Evolutionary conservation across 2,329 filamentous ascomycete genomes (phyloP), one percentile per base, ranked within the genome.

Genomic region (Rutstroemia sp.): DNA sequence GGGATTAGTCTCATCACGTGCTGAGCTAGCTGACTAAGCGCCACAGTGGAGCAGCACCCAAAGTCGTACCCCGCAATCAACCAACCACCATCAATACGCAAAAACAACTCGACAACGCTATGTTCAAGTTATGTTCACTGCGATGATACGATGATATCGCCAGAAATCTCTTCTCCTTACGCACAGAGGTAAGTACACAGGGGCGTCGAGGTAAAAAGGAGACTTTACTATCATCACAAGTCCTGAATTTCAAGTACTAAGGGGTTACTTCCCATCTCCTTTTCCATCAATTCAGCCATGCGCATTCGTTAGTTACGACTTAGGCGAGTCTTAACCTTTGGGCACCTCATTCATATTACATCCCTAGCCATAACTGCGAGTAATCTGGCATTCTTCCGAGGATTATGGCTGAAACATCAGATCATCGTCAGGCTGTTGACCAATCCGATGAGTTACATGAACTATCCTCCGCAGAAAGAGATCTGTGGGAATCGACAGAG

Each of bases 401-500:
- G 21, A 51, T 18, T 44, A 55, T 55, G 53, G 53, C 46, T 51
- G 53, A 50, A 50, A 44, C 53, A 41, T 48, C 44, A 51, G 30
- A 38, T 18, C 46, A 37, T 19, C 37, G 21, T n/a, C 38, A 37
- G 37, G 41, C 47, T 8, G 23, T 44, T 44, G 53, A 49, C 48
- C 30, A 48, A 53, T 52, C 62, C 49, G 58, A 41, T 49, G 58
- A 53, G 21, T 25, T 23, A 42, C 54, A 48, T 18, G 39, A 55
- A 16, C 14, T 27, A 30, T 44, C 34, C 23, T n/a, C 39, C 21
- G 53, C 49, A 30, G 58, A 61, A 38, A 61, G 58, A 59, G 60
- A 64, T 58, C 60, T 59, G 58, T 60, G 60, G 38, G 64, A 66
- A 58, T 58, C 64, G 6, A 67, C 65, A 21, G 67, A 69, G 37